Conservation (phyloP, 192 early-diverging fungal genomes). For the Linderina pennispora region DNA sequence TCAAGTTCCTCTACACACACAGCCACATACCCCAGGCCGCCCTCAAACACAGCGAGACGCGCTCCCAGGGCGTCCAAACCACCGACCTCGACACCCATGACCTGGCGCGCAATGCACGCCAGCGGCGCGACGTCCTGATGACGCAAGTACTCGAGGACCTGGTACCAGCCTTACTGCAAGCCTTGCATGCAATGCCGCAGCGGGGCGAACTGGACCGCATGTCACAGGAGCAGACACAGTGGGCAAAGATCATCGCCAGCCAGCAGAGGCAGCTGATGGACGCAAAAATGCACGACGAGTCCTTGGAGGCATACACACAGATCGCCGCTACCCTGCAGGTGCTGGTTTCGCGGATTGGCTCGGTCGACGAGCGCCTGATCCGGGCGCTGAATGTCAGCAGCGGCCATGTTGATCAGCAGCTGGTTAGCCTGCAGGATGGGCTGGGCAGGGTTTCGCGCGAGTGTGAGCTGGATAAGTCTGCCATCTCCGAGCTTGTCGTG, state of each 20-base stretch:
- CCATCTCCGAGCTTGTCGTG: slow-evolving; percentile 4
- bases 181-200: slow-evolving; percentile 7
- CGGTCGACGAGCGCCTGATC: background rate
- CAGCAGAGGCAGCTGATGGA: background rate
- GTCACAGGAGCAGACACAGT: background rate
- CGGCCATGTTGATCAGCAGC: background rate
- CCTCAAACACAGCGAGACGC: background rate
- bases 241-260: background rate
- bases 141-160: slow-evolving; percentile 15
- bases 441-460: slow-evolving; percentile 7
- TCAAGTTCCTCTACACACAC: slow-evolving; percentile 14
- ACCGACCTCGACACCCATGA: background rate
- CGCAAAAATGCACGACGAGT: too few species aligned
- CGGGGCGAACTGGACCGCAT: slow-evolving; percentile 1
- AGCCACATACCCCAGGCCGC: slow-evolving; percentile 1
- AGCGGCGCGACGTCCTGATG: slow-evolving; percentile 2
- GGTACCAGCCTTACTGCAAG: slow-evolving; percentile 14
- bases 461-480: slow-evolving; percentile 7
- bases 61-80: background rate
- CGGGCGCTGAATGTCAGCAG: background rate
- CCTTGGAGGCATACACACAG: too few species aligned
- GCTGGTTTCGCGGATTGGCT: background rate
- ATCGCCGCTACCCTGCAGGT: background rate
- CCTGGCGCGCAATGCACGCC: background rate
- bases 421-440: slow-evolving; percentile 5